These are phyloP conservation scores for Reutealis trisperma DNA, from an alignment of 345 rosid species.

Conservation along the genomic window DNA sequence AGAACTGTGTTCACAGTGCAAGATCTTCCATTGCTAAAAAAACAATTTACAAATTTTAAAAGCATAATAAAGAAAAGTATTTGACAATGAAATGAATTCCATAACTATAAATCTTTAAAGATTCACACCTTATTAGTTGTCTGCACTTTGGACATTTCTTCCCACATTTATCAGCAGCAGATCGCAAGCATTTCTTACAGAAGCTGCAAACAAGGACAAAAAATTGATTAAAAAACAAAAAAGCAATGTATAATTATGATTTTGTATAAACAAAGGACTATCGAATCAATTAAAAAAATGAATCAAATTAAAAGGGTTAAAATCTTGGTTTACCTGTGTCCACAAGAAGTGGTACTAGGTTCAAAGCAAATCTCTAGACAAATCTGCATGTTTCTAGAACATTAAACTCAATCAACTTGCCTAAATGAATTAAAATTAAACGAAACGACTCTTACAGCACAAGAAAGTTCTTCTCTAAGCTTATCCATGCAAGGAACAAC, in stretches of 20 bases:
- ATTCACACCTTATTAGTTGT: conserved; percentile 78
- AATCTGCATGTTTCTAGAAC: conserved; percentile 48
- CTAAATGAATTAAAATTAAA: conserved; percentile 10
- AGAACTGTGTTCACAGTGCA: conserved; percentile 90
- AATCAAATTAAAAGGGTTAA: background rate
- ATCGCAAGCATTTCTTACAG: conserved; percentile 80
- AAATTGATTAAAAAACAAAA: background rate
- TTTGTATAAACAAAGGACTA: background rate
- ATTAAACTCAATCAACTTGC: conserved; percentile 3
- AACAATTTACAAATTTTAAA: background rate
- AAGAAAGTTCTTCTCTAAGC: conserved; percentile 88
- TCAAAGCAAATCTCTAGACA: conserved; percentile 94
- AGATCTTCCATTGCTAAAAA: conserved; percentile 75
- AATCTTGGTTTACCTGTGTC: conserved; percentile 65
- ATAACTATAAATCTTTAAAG: background rate
- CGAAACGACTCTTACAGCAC: conserved; percentile 64
- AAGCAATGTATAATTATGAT: background rate
- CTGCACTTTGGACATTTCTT: conserved; percentile 92
- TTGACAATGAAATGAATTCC: background rate
- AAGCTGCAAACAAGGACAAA: conserved; percentile 48
- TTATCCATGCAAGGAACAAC: conserved; percentile 67
- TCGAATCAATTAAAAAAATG: background rate
- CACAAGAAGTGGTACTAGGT: conserved; percentile 93
- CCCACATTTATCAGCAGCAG: conserved; percentile 92
- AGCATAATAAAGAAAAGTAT: background rate